These are phyloP conservation scores for Claviceps citrina DNA, from an alignment of 2,329 filamentous ascomycete species.

Conservation along the genomic window DNA sequence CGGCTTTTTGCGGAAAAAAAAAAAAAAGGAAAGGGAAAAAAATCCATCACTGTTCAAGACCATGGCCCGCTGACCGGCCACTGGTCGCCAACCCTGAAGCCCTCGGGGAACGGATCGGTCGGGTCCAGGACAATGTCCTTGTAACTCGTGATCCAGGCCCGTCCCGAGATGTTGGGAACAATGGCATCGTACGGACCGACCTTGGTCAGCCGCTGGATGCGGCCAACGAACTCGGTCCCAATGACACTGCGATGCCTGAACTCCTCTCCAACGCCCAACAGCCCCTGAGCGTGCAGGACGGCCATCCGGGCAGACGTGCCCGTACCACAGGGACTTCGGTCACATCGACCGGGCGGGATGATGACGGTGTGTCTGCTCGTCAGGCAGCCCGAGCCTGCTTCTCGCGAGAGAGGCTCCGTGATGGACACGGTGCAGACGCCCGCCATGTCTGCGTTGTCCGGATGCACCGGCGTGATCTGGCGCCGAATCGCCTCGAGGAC, in stretches of 20 bases:
- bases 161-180: conserved; percentile 25
- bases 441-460: conserved; percentile 24
- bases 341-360: conserved; percentile 29
- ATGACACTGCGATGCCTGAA: conserved; percentile 27
- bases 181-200: conserved; percentile 25
- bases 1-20: too few species aligned
- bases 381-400: conserved; percentile 11
- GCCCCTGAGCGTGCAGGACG: conserved; percentile 25
- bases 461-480: conserved; percentile 23
- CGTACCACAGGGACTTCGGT: conserved; percentile 30
- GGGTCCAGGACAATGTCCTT: conserved; percentile 28
- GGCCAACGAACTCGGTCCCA: conserved; percentile 25
- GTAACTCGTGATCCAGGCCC: conserved; percentile 30
- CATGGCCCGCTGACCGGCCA: background rate
- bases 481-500: conserved; percentile 25
- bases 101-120: conserved; percentile 27
- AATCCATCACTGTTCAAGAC: too few species aligned
- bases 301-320: conserved; percentile 29
- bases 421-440: conserved; percentile 25
- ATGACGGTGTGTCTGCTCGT: conserved; percentile 25
- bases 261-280: conserved; percentile 20
- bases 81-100: conserved; percentile 11
- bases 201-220: conserved; percentile 21
- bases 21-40: too few species aligned
- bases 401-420: conserved; percentile 18